These are phyloP conservation scores for Neurospora tetrasperma DNA, from an alignment of 495 filamentous ascomycete genomes.

Conservation along the genomic window DNA sequence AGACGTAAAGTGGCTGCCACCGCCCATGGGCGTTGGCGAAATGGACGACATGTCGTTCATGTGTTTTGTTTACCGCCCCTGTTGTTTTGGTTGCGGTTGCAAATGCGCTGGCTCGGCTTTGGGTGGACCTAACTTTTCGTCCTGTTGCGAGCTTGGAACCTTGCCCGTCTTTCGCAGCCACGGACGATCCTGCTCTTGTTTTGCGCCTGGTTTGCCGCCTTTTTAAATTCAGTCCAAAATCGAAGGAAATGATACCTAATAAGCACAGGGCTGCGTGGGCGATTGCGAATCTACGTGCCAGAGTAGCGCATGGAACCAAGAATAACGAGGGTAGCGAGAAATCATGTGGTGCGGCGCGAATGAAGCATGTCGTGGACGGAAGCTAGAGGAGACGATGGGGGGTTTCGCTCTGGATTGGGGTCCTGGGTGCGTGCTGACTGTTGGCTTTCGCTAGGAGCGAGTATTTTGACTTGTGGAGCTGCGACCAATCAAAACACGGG, in stretches of 20 bases:
- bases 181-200: not conserved
- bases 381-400: not conserved
- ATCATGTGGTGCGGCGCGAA: slow-evolving; percentile 17
- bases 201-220: not conserved
- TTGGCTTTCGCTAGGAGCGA: slow-evolving; percentile 11
- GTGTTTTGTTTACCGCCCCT: not conserved
- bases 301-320: slow-evolving; percentile 19
- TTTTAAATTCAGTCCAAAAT: not conserved
- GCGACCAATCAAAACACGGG: slow-evolving; percentile 13
- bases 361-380: slow-evolving; percentile 9
- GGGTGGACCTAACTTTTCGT: slow-evolving; percentile 2
- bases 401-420: not conserved
- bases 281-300: slow-evolving; percentile 22
- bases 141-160: not conserved
- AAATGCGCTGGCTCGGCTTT: not conserved
- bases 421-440: slow-evolving; percentile 8
- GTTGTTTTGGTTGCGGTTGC: slow-evolving; percentile 9
- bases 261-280: not conserved
- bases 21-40: slow-evolving; percentile 28
- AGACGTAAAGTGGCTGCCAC: slow-evolving; percentile 25
- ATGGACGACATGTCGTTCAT: slow-evolving; percentile 23
- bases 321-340: slow-evolving; percentile 12
- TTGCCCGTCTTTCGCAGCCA: not conserved
- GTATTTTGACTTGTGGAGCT: slow-evolving; percentile 18
- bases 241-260: not conserved